These are phyloP conservation scores for Leccinum barrowsii DNA, from an alignment of 768 basidiomycete genomes.

Conservation along the genomic window DNA sequence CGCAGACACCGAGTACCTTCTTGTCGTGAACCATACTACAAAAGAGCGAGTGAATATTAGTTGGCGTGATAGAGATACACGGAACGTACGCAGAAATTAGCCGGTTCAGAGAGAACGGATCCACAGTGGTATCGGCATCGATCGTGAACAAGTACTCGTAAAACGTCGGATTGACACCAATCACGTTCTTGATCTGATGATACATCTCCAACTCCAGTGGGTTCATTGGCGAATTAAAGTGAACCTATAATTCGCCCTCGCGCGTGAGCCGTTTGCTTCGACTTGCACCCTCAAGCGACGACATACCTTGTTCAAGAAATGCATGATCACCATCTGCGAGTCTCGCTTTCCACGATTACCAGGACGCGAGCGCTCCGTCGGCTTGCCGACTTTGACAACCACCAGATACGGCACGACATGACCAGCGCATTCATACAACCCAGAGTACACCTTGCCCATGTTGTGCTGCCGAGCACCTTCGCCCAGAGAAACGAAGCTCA, in stretches of 20 bases:
- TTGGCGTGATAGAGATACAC: not conserved
- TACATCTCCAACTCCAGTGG: conserved; percentile 97
- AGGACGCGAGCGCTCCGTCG: conserved; percentile 86
- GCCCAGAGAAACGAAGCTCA: conserved; percentile 91
- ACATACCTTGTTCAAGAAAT: conserved; percentile 91
- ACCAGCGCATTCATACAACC: conserved; percentile 88
- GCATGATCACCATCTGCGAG: conserved; percentile 94
- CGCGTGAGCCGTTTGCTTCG: not conserved
- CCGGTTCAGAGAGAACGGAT: conserved; percentile 82
- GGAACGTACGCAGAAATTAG: conserved; percentile 78
- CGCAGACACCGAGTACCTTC: conserved; percentile 90
- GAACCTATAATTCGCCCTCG: conserved; percentile 68
- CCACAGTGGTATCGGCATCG: conserved; percentile 93
- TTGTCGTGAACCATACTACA: conserved; percentile 94
- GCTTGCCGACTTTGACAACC: conserved; percentile 92
- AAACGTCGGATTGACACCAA: conserved; percentile 97
- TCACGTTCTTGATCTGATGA: conserved; percentile 99
- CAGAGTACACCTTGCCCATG: conserved; percentile 97
- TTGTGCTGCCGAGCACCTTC: conserved; percentile 96
- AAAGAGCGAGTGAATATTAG: not conserved
- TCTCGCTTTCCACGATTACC: conserved; percentile 99
- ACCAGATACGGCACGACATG: conserved; percentile 96
- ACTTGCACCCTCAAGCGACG: not conserved
- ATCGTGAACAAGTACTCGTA: conserved; percentile 95
- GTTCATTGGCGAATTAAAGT: conserved; percentile 95